Evolutionary conservation across 345 rosid species (phyloP), one percentile per base, ranked within the genome.

Genomic region (Balakata baccata): DNA sequence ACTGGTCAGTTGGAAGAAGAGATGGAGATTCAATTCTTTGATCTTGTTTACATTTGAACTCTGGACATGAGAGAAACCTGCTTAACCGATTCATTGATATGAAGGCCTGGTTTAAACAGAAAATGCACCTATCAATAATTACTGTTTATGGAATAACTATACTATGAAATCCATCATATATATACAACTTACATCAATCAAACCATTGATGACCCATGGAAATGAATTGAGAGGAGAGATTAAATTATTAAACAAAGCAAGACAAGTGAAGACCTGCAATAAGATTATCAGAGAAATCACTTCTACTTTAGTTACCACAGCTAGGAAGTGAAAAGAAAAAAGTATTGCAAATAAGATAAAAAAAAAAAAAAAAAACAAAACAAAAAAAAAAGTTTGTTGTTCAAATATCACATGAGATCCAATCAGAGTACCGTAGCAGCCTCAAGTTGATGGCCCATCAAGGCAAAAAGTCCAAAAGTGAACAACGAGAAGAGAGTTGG

Each of bases 131-230:
- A 29, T 77, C 23, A 68, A 49, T 5, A 79, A 64, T 18, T 66
- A 54, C 47, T 29, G 69, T 70, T 29, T 1, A 79, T 22, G 25
- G 67, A 58, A 38, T 49, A 39, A 69, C 50, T 53, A 41, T 69
- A 69, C 45, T 12, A 49, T 20, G 58, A 72, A 60, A 68, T 18
- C 10, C 52, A 75, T 51, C 75, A 75, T 20, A 68, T 22, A 68
- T 38, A 60, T 63, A 77, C 7, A 67, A 82, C 97, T 90, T 87
- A 94, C 97, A 73, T 94, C 98, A 79, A 94, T 89, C 66, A 94
- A 80, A 73, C 97, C 98, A 78, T 94, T 94, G 52, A 94, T 94
- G 82, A 92, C 97, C 98, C 97, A 94, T 41, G 96, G 97, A 80
- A 94, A 94, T 51, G 96, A 92, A 82, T 94, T 94, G 51, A 92